Evolutionary conservation across 768 basidiomycete species (phyloP).

Genomic region (Lactifluus volemus): DNA sequence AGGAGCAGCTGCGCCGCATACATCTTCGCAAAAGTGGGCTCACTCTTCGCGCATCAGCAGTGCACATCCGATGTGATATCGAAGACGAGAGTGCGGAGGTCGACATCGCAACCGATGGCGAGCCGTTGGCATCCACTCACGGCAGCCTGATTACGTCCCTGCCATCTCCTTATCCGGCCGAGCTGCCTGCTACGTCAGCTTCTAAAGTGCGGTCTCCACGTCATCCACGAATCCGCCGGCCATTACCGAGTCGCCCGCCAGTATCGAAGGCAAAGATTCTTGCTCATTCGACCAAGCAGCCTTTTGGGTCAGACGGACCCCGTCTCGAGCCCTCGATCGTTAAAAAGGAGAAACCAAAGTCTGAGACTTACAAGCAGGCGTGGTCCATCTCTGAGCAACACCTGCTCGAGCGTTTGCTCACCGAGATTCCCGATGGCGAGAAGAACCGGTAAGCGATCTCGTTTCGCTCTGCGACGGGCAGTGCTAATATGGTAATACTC

Average conservation of each 20-base stretch:
- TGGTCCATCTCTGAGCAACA: slow-evolving; percentile 76
- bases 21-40: slow-evolving; percentile 36
- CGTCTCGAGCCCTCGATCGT: not conserved
- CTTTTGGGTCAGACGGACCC: not conserved
- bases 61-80: slow-evolving; percentile 47
- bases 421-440: slow-evolving; percentile 70
- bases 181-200: not conserved
- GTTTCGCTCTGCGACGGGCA: not conserved
- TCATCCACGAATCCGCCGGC: slow-evolving; percentile 5
- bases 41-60: slow-evolving; percentile 28
- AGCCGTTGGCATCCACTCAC: not conserved
- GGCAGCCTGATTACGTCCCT: not conserved
- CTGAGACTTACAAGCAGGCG: slow-evolving; percentile 76
- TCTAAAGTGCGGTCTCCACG: not conserved
- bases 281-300: not conserved
- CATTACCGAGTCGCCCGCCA: not conserved
- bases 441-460: slow-evolving; percentile 49
- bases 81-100: slow-evolving; percentile 56
- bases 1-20: slow-evolving; percentile 45
- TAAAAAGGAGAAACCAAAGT: slow-evolving; percentile 33
- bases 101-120: slow-evolving; percentile 34
- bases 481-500: slow-evolving; percentile 6
- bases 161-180: not conserved
- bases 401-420: slow-evolving; percentile 61
- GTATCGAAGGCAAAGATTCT: slow-evolving; percentile 10